Conservation (phyloP, 2,329 filamentous ascomycete genomes). For the Fusarium zealandicum region DNA sequence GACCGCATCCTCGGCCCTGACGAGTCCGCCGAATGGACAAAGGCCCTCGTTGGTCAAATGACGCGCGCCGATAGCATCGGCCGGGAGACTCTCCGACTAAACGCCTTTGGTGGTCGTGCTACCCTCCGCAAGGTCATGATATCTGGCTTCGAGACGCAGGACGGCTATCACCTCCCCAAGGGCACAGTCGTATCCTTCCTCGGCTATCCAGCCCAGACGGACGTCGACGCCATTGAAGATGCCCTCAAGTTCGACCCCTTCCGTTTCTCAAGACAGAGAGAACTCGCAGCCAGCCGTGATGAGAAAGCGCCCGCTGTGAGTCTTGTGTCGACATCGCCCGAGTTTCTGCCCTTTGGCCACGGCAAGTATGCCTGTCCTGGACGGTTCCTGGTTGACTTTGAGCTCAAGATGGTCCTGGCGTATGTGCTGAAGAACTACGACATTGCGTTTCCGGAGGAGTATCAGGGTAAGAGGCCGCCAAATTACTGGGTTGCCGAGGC, state of each 20-base stretch:
- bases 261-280: constrained; percentile 49
- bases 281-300: constrained; percentile 29
- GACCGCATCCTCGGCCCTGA: constrained; percentile 40
- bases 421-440: constrained; percentile 36
- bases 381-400: constrained; percentile 43
- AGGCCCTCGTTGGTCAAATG: constrained; percentile 48
- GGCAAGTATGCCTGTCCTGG: constrained; percentile 47
- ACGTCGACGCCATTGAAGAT: constrained; percentile 45
- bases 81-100: constrained; percentile 52
- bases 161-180: constrained; percentile 44
- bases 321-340: constrained; percentile 34
- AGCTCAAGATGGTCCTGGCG: constrained; percentile 44
- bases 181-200: constrained; percentile 47
- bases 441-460: constrained; percentile 27
- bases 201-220: constrained; percentile 41
- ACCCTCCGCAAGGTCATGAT: constrained; percentile 43
- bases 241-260: constrained; percentile 51
- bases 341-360: constrained; percentile 46
- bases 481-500: constrained; percentile 35
- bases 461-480: constrained; percentile 29
- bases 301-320: constrained; percentile 19
- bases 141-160: constrained; percentile 42
- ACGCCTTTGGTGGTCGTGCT: constrained; percentile 43
- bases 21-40: constrained; percentile 47
- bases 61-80: constrained; percentile 50